Evolutionary conservation across 2,329 filamentous ascomycete species (phyloP).

Genomic region (Phaeomoniella chlamydospora): DNA sequence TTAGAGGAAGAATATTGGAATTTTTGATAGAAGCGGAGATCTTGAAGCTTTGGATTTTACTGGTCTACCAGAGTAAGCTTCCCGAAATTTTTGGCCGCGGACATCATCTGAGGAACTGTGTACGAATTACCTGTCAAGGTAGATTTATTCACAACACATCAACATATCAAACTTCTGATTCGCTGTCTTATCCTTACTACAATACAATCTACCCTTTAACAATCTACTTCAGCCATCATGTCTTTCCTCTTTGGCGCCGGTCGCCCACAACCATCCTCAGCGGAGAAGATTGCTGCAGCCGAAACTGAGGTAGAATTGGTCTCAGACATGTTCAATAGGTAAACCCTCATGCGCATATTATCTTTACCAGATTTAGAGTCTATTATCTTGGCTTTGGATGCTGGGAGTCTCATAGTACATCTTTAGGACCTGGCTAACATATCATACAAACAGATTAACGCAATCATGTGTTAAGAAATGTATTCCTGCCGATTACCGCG

Average conservation of each 20-base stretch:
- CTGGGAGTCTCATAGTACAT: too few relatives aligned
- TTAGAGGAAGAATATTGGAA: slow-evolving; percentile 2
- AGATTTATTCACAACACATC: too few relatives aligned
- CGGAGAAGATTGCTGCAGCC: slow-evolving; percentile 92
- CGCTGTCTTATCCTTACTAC: too few relatives aligned
- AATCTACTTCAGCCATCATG: slow-evolving; percentile 32
- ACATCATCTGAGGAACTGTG: slow-evolving; percentile 1
- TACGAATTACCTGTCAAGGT: too few relatives aligned
- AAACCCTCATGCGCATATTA: too few relatives aligned
- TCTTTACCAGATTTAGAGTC: too few relatives aligned
- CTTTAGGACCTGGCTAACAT: slow-evolving; percentile 1
- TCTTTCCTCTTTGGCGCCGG: slow-evolving; percentile 58
- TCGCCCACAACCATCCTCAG: slow-evolving; percentile 74
- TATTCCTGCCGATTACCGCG: slow-evolving; percentile 81
- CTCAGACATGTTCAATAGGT: slow-evolving; percentile 97
- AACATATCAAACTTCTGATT: too few relatives aligned
- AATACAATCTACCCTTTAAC: too few relatives aligned
- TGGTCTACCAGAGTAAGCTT: slow-evolving; percentile 16
- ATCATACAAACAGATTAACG: slow-evolving; percentile 46
- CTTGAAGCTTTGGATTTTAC: too few relatives aligned
- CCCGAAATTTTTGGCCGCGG: slow-evolving; percentile 3
- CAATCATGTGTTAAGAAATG: slow-evolving; percentile 90
- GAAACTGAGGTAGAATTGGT: slow-evolving; percentile 97
- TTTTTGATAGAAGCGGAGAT: slow-evolving; percentile 2
- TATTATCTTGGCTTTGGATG: too few relatives aligned